Evolutionary conservation across 2,329 filamentous ascomycete genomes (phyloP).

Genomic region (Phoma sp.): DNA sequence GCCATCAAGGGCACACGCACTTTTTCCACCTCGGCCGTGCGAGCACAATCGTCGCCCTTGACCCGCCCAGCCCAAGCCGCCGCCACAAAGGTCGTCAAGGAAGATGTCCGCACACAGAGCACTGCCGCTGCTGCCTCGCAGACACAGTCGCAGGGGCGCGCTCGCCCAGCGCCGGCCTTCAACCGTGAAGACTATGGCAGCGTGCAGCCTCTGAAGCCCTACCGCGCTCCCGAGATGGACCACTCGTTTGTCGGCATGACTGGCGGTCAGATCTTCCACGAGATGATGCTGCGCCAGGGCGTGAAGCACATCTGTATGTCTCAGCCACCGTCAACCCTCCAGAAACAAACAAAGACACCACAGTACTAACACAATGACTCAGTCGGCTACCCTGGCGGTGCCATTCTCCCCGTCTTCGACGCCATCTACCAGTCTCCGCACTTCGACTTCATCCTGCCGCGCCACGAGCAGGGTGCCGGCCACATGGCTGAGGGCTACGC

Average conservation of each 20-base stretch:
- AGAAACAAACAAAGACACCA: not conserved
- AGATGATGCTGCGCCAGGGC: conserved; percentile 94
- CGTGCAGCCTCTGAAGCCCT: conserved; percentile 55
- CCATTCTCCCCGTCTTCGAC: conserved; percentile 97
- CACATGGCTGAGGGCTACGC: conserved; percentile 99
- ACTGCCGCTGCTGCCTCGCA: conserved; percentile 49
- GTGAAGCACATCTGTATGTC: conserved; percentile 93
- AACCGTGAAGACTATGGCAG: conserved; percentile 54
- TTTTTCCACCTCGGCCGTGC: conserved; percentile 51
- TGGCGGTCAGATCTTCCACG: conserved; percentile 96
- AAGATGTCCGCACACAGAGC: conserved; percentile 51
- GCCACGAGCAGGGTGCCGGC: conserved; percentile 96
- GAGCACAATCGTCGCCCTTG: conserved; percentile 54
- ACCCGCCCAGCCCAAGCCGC: conserved; percentile 43
- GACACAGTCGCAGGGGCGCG: conserved; percentile 31
- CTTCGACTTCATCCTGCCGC: conserved; percentile 93
- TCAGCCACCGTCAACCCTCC: not conserved
- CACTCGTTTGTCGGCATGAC: conserved; percentile 86
- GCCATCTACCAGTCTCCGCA: conserved; percentile 98
- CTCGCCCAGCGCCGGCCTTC: conserved; percentile 57
- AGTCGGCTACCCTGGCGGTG: conserved; percentile 83
- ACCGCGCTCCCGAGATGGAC: conserved; percentile 57
- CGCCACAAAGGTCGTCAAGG: conserved; percentile 40
- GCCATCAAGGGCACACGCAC: conserved; percentile 48
- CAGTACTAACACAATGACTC: conserved; percentile 29